phyloP scores from a whole-genome alignment of 176 grass and related monocot species.

The Eremochloa ophiuroides region DNA sequence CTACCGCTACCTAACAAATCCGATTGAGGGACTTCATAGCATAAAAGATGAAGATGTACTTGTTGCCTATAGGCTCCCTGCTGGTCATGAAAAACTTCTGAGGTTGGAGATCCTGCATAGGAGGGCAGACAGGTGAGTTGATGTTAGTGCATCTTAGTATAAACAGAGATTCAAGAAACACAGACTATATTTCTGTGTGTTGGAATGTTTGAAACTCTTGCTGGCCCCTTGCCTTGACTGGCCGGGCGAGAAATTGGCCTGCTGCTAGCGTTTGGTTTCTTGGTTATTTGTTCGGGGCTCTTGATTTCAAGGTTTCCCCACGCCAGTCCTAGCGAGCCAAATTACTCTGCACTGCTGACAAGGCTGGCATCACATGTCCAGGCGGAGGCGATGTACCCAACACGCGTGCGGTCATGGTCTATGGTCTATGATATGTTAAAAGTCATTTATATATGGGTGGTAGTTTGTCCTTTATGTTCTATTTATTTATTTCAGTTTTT shows the following conservation, averaged over 20 bases:
- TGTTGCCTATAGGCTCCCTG: slow-evolving; percentile 84
- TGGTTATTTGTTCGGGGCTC: not conserved
- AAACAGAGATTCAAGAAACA: not conserved
- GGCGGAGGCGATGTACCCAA: not conserved
- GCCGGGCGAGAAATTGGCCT: not conserved
- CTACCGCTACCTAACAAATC: slow-evolving; percentile 59
- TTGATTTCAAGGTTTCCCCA: not conserved
- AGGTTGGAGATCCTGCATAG: slow-evolving; percentile 78
- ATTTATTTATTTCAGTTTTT: not conserved
- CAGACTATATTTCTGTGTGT: not conserved
- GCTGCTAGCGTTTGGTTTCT: not conserved
- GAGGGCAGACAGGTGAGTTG: slow-evolving; percentile 59
- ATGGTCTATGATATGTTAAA: not conserved
- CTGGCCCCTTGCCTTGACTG: not conserved
- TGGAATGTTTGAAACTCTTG: not conserved
- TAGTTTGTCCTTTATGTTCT: not conserved
- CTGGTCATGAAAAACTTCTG: slow-evolving; percentile 57
- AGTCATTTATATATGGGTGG: not conserved
- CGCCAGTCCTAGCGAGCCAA: not conserved
- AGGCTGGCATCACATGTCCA: not conserved
- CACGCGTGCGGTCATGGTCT: not conserved
- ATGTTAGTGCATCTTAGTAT: not conserved
- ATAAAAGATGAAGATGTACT: slow-evolving; percentile 94
- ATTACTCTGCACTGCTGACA: not conserved
- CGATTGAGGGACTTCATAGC: slow-evolving; percentile 36